A percentile compares a stretch with the other conserved stretches of the same genome.
phyloP scores from a whole-genome alignment of 345 rosid species.

The Gossypium stocksii region DNA sequence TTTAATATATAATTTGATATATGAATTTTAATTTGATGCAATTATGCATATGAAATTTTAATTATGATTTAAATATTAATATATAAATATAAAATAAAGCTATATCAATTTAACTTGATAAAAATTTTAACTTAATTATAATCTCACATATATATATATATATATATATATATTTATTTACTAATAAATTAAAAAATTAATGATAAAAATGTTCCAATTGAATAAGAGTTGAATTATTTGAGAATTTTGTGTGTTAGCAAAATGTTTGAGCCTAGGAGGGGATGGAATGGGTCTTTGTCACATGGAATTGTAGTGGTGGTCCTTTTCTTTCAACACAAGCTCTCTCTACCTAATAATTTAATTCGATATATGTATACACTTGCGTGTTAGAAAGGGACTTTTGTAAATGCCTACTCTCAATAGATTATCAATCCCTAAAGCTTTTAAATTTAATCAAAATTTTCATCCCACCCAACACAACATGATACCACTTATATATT shows the following conservation, averaged over 20 bases:
- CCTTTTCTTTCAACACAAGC: conserved; percentile 18
- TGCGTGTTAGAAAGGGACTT: conserved; percentile 17
- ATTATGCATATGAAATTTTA: too few relatives aligned
- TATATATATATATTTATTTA: too few relatives aligned
- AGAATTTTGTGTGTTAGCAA: not conserved
- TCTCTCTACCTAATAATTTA: not conserved
- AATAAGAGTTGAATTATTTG: not conserved
- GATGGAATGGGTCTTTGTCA: not conserved
- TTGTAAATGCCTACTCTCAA: not conserved
- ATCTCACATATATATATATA: too few relatives aligned
- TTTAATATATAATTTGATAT: too few relatives aligned
- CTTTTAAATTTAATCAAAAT: not conserved
- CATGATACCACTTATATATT: not conserved
- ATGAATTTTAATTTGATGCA: too few relatives aligned
- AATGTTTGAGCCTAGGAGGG: not conserved
- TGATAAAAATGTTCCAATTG: not conserved
- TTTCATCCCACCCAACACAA: not conserved
- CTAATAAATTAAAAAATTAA: too few relatives aligned
- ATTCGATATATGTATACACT: not conserved
- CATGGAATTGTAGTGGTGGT: conserved; percentile 20
- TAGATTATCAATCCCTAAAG: not conserved
- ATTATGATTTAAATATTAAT: too few relatives aligned
- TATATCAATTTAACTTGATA: too few relatives aligned
- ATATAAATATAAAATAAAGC: too few relatives aligned
- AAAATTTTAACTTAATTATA: too few relatives aligned